phyloP scores from a whole-genome alignment of 1,284 basidiomycete species.

The Agroathelia rolfsii region DNA sequence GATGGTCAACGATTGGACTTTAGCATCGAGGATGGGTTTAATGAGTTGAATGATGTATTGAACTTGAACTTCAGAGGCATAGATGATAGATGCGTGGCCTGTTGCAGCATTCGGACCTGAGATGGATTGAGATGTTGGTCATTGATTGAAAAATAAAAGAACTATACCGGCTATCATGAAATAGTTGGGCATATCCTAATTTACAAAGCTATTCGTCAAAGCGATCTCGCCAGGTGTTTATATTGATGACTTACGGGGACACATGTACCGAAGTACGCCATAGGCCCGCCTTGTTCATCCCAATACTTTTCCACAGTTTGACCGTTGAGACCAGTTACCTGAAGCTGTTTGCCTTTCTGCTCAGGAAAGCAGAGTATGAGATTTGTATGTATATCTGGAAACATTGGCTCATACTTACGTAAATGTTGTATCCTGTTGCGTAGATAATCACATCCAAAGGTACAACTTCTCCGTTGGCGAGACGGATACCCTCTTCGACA shows the following conservation, averaged over 20 bases:
- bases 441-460: constrained; percentile 41
- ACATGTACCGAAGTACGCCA: constrained; percentile 37
- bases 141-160: constrained; percentile 4
- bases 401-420: too few relatives aligned
- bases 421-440: constrained; percentile 40
- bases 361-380: too few relatives aligned
- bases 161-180: constrained; percentile 33
- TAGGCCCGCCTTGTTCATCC: constrained; percentile 32
- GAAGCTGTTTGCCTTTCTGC: constrained; percentile 22
- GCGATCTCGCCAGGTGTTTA: too few relatives aligned
- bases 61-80: constrained; percentile 39
- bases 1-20: constrained; percentile 36
- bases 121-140: constrained; percentile 3
- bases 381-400: too few relatives aligned
- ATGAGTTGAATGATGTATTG: constrained; percentile 34
- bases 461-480: constrained; percentile 36
- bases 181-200: constrained; percentile 42
- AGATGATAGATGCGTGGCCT: constrained; percentile 44
- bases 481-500: constrained; percentile 33
- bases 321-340: constrained; percentile 29
- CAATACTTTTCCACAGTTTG: constrained; percentile 30
- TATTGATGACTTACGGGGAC: constrained; percentile 38
- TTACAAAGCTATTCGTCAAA: too few relatives aligned
- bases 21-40: constrained; percentile 35
- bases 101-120: constrained; percentile 37